Base-by-base conservation (phyloP, 2,329 filamentous ascomycete species). In the Paecilomyces variotii region DNA sequence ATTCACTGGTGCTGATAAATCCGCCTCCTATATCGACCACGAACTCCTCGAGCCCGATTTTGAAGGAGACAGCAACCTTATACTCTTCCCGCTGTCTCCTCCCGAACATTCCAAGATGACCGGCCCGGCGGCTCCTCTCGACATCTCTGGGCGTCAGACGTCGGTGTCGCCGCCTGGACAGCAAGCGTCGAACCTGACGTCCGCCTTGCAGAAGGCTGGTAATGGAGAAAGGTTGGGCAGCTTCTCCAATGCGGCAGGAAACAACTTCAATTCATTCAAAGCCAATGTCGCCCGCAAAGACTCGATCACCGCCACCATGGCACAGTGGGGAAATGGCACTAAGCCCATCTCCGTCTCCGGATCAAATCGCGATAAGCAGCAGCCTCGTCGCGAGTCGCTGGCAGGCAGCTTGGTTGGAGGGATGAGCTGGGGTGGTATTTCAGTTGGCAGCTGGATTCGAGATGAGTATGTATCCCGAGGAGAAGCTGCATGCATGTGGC, bases 391-490 rank as follows among this genome's bases (percentile, higher is more conserved):
- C 64, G 82, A 87, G 72, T 84, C 82, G 71, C 77, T 82, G 62
- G 82, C 82, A 45, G 82, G 84, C 64, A 86, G 84, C 70, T 75
- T 87, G 61, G 78, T 83, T 56, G 88, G 87, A 63, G 92, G 93
- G 67, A 91, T 96, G 87, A 97, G 92, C 76, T 99, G 93, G 92
- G 93, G 93, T 71, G 93, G 92, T 64, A 86, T 96, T 61, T 97
- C 93, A 7, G 90, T 97, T 64, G 93, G 93, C 62, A 97, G 93
- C 70, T 97, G 95, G 81, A 94, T 99, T 75, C 84, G 90, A 74
- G 93, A 99, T 78, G 94, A 99, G 94, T 99, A n/a, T 53, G 61
- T 62, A 54, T 26, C 26, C 53, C 39, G 10, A 19, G 39, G n/a
- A 45, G 39, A 45, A 19, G 25, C 25, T 34, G 11, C n/a, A 14